phyloP scores from a whole-genome alignment of 2,329 filamentous ascomycete species.

The Pleoardoris graminearum region DNA sequence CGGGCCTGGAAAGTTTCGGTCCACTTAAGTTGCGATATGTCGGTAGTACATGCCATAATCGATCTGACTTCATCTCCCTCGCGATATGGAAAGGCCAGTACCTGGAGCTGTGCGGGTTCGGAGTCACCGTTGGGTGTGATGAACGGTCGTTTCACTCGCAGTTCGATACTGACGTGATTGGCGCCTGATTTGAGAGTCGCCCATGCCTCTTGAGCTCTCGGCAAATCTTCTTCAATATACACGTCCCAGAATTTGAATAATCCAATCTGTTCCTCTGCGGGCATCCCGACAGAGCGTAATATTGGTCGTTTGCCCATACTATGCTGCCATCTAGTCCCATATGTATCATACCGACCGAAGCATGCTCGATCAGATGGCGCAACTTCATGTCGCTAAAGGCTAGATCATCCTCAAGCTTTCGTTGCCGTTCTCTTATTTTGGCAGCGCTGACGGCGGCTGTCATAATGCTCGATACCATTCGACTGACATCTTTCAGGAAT shows the following conservation, averaged over 20 bases:
- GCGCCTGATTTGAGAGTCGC: constrained; percentile 26
- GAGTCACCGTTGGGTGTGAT: constrained; percentile 35
- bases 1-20: constrained; percentile 45
- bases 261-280: constrained; percentile 19
- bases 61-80: constrained; percentile 35
- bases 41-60: constrained; percentile 46
- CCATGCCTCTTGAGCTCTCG: constrained; percentile 31
- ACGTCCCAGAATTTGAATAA: constrained; percentile 30
- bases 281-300: constrained; percentile 33
- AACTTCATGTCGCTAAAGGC: constrained; percentile 40
- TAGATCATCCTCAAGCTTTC: constrained; percentile 39
- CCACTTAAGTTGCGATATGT: constrained; percentile 47
- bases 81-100: constrained; percentile 42
- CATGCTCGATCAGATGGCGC: constrained; percentile 41
- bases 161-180: constrained; percentile 31
- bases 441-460: constrained; percentile 27
- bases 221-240: constrained; percentile 33
- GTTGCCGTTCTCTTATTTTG: constrained; percentile 28
- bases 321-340: constrained; percentile 34
- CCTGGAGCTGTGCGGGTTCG: constrained; percentile 36
- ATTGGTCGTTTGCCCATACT: constrained; percentile 43
- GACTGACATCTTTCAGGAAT: constrained; percentile 37
- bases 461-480: constrained; percentile 38
- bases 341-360: constrained; percentile 41
- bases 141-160: constrained; percentile 38